These are phyloP conservation scores for Tylopilus plumbeoviolaceoides DNA, from an alignment of 768 basidiomycete species.

Conservation along the genomic window DNA sequence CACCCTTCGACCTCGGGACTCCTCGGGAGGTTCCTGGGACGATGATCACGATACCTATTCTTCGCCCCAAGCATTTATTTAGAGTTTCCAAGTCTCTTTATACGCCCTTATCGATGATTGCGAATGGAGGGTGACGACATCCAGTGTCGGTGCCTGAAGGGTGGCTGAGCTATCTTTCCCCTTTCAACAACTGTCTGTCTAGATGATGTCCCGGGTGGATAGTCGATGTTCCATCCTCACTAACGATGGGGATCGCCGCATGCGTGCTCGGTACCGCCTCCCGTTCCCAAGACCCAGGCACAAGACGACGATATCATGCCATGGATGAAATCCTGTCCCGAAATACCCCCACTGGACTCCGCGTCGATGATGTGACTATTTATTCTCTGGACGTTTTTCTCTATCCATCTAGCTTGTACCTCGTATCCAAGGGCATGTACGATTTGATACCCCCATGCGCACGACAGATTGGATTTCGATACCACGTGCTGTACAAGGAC, in stretches of 20 bases:
- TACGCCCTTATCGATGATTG: too few relatives aligned
- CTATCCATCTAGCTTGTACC: too few relatives aligned
- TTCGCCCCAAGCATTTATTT: neutral
- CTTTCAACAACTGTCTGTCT: too few relatives aligned
- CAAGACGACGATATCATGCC: neutral
- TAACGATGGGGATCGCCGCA: too few relatives aligned
- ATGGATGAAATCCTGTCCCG: too few relatives aligned
- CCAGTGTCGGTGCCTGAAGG: neutral
- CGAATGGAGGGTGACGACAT: neutral
- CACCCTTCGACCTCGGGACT: constrained; percentile 11
- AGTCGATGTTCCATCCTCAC: neutral
- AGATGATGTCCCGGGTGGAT: too few relatives aligned
- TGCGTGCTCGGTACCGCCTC: neutral
- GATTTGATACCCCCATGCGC: too few relatives aligned
- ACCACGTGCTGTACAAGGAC: too few relatives aligned
- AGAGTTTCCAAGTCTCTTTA: neutral
- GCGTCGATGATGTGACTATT: neutral
- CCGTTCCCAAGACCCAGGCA: neutral
- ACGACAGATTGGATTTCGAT: too few relatives aligned
- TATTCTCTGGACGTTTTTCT: neutral
- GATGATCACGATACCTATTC: constrained; percentile 8
- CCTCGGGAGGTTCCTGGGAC: constrained; percentile 22
- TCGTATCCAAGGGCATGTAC: too few relatives aligned
- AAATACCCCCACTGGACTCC: too few relatives aligned
- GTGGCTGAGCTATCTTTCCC: too few relatives aligned